Percentiles rank a stretch among this genome's conserved stretches.
Conservation (phyloP, 2,329 filamentous ascomycete genomes). For the Monilinia laxa region DNA sequence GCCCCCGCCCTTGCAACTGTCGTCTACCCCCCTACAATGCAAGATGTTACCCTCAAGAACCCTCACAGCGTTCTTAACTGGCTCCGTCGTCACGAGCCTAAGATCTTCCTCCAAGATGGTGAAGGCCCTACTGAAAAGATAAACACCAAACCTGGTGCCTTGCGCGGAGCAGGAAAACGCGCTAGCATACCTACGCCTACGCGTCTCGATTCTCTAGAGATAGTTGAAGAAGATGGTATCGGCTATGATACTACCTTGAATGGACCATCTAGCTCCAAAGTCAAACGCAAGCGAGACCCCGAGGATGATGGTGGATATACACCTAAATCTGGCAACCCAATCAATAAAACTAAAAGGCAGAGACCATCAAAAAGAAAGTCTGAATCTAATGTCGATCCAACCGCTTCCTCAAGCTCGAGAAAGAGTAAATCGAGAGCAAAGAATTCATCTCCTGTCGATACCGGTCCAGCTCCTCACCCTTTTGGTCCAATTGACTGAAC, state of each 20-base stretch:
- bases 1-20: constrained; percentile 36
- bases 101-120: constrained; percentile 71
- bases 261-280: constrained; percentile 32
- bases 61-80: constrained; percentile 94
- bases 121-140: constrained; percentile 45
- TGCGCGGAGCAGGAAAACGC: constrained; percentile 41
- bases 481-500: constrained; percentile 21
- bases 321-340: constrained; percentile 51
- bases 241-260: constrained; percentile 38
- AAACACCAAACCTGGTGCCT: constrained; percentile 41
- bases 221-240: constrained; percentile 42
- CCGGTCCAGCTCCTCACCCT: constrained; percentile 13
- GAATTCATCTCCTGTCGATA: constrained; percentile 13
- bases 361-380: constrained; percentile 35
- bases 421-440: constrained; percentile 22
- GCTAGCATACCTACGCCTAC: constrained; percentile 39
- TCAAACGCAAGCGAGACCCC: constrained; percentile 48
- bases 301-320: constrained; percentile 58
- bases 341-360: constrained; percentile 37
- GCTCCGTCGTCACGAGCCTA: constrained; percentile 80
- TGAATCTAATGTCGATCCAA: constrained; percentile 14
- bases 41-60: constrained; percentile 64
- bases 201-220: constrained; percentile 39
- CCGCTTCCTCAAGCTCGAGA: constrained; percentile 15
- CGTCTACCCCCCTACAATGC: constrained; percentile 43